These are phyloP conservation scores for Cymbopogon citratus DNA, from an alignment of 176 grass and related monocot genomes.

Conservation along the genomic window DNA sequence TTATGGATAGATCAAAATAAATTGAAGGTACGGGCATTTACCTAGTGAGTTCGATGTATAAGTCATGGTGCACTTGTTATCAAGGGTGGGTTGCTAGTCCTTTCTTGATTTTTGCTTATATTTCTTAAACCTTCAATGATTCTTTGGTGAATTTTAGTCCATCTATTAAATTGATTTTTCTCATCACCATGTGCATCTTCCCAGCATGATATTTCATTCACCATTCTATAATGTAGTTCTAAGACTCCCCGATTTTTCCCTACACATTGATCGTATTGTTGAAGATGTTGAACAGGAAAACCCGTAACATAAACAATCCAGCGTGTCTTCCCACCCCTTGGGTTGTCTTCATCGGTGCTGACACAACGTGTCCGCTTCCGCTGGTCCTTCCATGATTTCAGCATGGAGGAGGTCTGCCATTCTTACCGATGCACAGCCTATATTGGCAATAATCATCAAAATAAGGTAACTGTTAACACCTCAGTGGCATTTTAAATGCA, in stretches of 20 bases:
- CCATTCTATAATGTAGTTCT: conserved; percentile 51
- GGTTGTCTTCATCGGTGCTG: no score
- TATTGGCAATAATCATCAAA: no score
- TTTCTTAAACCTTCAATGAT: background rate
- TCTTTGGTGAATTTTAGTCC: background rate
- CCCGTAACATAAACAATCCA: no score
- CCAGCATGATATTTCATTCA: background rate
- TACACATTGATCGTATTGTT: conserved; percentile 57
- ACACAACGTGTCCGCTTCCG: no score
- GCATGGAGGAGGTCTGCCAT: no score
- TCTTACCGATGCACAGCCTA: no score
- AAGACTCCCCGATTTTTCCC: conserved; percentile 79
- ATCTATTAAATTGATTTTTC: background rate
- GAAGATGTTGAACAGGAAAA: conserved; percentile 74
- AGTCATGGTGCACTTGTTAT: conserved; percentile 73
- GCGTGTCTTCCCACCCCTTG: no score
- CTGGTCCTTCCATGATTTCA: no score
- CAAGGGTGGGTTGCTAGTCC: conserved; percentile 61
- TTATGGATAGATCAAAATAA: no score
- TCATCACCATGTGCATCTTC: background rate
- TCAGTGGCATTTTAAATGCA: no score
- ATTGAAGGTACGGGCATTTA: no score
- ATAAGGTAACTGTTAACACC: no score
- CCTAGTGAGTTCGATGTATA: conserved; percentile 95
- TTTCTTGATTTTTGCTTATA: background rate